Percentiles rank a stretch among this genome's conserved stretches.
These are phyloP conservation scores for Aureoboletus auriporus DNA, from an alignment of 768 basidiomycete genomes.

Conservation along the genomic window DNA sequence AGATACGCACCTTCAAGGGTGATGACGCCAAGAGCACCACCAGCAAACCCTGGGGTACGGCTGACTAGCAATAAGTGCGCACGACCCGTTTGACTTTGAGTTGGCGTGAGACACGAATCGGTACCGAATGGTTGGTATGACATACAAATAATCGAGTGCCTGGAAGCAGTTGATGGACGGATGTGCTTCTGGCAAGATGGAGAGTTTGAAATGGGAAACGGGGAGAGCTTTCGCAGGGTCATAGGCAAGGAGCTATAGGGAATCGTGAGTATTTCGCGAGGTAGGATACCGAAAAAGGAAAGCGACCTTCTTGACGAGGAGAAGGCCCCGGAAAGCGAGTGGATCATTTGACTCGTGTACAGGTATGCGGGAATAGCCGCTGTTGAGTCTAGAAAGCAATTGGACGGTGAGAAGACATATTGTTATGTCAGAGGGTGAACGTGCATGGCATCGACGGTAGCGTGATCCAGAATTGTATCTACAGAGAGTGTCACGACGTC, in stretches of 20 bases:
- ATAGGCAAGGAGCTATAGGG: slow-evolving; percentile 71
- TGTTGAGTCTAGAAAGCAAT: slow-evolving; percentile 46
- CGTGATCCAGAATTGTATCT: slow-evolving; percentile 76
- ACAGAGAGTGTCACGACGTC: slow-evolving; percentile 80
- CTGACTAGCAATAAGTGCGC: slow-evolving; percentile 89
- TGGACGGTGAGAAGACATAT: slow-evolving; percentile 6
- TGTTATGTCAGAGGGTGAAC: slow-evolving; percentile 17
- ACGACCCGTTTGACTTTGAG: slow-evolving; percentile 85
- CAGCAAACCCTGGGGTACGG: slow-evolving; percentile 72
- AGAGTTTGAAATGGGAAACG: slow-evolving; percentile 71
- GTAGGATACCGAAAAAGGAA: neutral
- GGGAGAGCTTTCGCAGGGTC: slow-evolving; percentile 78
- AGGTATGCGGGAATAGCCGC: slow-evolving; percentile 91
- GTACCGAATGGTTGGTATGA: neutral
- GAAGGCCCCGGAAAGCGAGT: slow-evolving; percentile 70
- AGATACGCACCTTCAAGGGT: slow-evolving; percentile 69
- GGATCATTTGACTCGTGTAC: slow-evolving; percentile 72
- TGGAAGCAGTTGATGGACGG: slow-evolving; percentile 93
- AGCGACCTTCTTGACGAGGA: slow-evolving; percentile 75
- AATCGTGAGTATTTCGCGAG: neutral
- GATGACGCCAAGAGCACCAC: slow-evolving; percentile 88
- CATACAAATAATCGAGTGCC: slow-evolving; percentile 88
- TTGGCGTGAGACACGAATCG: neutral
- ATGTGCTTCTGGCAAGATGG: slow-evolving; percentile 84
- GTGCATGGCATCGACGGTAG: slow-evolving; percentile 72